A percentile compares a stretch with the other conserved stretches of the same genome.
Conservation (phyloP, 1,139 yeast genomes). For the Hyphopichia fennica region DNA sequence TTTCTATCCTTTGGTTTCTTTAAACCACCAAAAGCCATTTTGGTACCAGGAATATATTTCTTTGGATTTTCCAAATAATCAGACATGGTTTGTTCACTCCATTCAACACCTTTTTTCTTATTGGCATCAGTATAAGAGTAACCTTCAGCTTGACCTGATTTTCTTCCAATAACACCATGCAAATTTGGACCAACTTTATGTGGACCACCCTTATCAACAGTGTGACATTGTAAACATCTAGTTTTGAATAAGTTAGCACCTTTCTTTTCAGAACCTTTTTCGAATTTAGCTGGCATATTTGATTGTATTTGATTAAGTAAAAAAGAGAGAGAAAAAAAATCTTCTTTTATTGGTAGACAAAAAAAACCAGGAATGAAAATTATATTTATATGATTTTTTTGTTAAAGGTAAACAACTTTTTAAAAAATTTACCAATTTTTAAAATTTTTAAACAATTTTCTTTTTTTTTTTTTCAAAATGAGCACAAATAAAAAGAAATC, state of each 20-base stretch:
- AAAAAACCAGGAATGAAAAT: not conserved
- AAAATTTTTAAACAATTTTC: too few relatives aligned
- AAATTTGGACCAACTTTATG: constrained; percentile 99
- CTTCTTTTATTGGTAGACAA: not conserved
- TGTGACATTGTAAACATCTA: constrained; percentile 99
- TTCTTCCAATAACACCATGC: constrained; percentile 91
- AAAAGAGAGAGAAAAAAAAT: not conserved
- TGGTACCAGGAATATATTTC: constrained; percentile 99
- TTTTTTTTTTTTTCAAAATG: too few relatives aligned
- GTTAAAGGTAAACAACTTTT: too few relatives aligned
- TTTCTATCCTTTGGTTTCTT: constrained; percentile 99
- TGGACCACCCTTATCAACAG: constrained; percentile 93
- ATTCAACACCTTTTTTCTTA: constrained; percentile 89
- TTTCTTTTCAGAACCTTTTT: constrained; percentile 86
- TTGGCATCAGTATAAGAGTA: constrained; percentile 97
- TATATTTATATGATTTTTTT: not conserved
- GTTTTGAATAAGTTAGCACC: constrained; percentile 99
- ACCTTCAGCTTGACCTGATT: constrained; percentile 89
- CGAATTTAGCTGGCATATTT: constrained; percentile 62
- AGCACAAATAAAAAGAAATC: too few relatives aligned
- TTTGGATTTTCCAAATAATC: constrained; percentile 99
- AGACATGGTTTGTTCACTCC: constrained; percentile 87
- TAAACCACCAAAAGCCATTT: constrained; percentile 99
- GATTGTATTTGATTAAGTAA: not conserved
- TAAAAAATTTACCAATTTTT: too few relatives aligned